Evolutionary conservation across 768 basidiomycete genomes (phyloP), one percentile per base, ranked within the genome.

Genomic region (Pilatotrama ljubarskyi): DNA sequence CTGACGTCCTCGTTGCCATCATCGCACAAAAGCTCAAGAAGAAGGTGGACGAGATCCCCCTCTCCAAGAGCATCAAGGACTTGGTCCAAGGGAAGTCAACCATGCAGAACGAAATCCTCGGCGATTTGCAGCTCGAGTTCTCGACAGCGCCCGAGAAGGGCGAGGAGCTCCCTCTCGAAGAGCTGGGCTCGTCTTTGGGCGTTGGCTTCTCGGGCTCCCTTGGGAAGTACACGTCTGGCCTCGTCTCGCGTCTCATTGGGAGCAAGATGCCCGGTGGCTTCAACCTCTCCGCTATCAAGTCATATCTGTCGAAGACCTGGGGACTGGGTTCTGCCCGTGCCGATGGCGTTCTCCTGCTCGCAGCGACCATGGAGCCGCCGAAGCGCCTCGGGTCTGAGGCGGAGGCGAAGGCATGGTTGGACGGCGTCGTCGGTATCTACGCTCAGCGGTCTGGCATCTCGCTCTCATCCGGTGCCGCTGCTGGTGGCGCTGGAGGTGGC

Each of bases 21-120:
- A 90, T 99, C 58, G 94, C 97, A 0, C 97, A 99, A 79, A 99
- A 99, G 76, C 78, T 99, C 69, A 99, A 99, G 87, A 99, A 99
- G 82, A 84, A 80, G 55, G 81, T 95, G 26, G 84, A 88, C 49
- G 97, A 98, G 68, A 80, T 98, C 56, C 92, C 95, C 5, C 78
- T 95, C 7, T 82, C 86, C 61, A 99, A 99, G 75, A 90, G 94
- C 0, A 95, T 99, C 80, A 98, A 99, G 75, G 97, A 99, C 68
- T 89, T 99, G 55, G 95, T 97, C 46, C 94, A 94, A 26, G 97
- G 97, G 64, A 99, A 99, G 76, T 98, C 96, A 17, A 99, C 97
- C 0, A 80, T 99, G 59, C 97, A 98, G 76, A 99, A 99, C 73
- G 97, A 99, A 73, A 98, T 99, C 62, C 78, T 99, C 43, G 97